Evolutionary conservation across 2,329 filamentous ascomycete species (phyloP).

Genomic region (Penicillium sp.): DNA sequence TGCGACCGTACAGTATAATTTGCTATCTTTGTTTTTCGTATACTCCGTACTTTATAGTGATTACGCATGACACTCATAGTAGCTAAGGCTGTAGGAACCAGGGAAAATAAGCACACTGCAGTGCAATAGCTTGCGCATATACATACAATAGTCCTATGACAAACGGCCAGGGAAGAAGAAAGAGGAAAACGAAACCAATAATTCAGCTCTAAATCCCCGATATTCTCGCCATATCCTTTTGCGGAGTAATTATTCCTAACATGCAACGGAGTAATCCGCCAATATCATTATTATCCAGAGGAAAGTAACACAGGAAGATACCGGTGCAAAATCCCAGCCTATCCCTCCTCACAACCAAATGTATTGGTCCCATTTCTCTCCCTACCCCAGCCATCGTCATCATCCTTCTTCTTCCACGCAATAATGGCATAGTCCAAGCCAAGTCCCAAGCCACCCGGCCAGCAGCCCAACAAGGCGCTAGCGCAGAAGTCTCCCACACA

Average conservation of each 20-base stretch:
- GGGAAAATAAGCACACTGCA: not conserved
- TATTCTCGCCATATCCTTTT: not conserved
- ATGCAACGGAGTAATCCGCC: too few species aligned
- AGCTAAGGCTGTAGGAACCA: not conserved
- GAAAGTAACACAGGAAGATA: not conserved
- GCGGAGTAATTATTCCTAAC: too few species aligned
- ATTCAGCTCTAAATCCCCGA: not conserved
- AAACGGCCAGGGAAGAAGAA: not conserved
- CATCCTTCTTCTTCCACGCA: not conserved
- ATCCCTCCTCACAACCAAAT: not conserved
- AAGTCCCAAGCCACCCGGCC: not conserved
- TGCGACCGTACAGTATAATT: not conserved
- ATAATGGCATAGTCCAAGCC: not conserved
- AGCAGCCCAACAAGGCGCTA: constrained; percentile 2
- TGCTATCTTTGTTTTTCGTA: not conserved
- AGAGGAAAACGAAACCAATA: not conserved
- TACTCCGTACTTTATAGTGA: not conserved
- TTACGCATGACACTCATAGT: not conserved
- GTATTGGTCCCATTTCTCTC: not conserved
- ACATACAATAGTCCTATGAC: not conserved
- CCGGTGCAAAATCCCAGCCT: not conserved
- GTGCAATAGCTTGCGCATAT: not conserved
- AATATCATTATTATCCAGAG: not conserved
- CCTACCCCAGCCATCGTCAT: not conserved
- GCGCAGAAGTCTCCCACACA: not conserved